Conservation (phyloP, 2,329 filamentous ascomycete genomes). For the Sporothrix globosa region DNA sequence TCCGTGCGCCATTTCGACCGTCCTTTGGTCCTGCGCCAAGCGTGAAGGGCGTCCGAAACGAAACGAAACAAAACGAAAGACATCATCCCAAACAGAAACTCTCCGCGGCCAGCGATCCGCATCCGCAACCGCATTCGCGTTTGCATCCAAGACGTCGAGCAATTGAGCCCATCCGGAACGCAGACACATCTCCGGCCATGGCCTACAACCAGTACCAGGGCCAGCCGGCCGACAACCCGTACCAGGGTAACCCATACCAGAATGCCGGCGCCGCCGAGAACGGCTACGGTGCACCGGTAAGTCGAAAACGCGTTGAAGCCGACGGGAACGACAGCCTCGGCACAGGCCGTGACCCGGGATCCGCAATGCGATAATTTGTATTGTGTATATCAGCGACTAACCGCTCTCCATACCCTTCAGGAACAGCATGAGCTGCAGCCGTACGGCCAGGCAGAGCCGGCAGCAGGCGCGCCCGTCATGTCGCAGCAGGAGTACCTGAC, state of each 20-base stretch:
- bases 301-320: neutral
- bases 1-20: neutral
- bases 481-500: slow-evolving; percentile 69
- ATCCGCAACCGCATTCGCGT: neutral
- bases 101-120: neutral
- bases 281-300: slow-evolving; percentile 47
- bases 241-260: slow-evolving; percentile 65
- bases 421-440: slow-evolving; percentile 59
- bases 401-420: slow-evolving; percentile 36
- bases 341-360: no score
- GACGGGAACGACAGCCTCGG: neutral
- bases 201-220: slow-evolving; percentile 61
- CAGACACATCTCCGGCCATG: slow-evolving; percentile 49
- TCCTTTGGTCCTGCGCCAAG: slow-evolving; percentile 1
- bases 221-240: slow-evolving; percentile 32
- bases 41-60: neutral
- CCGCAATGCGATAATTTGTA: neutral
- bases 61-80: slow-evolving; percentile 11
- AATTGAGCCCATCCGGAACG: slow-evolving; percentile 12
- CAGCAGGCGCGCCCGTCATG: slow-evolving; percentile 47
- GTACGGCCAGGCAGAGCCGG: slow-evolving; percentile 37
- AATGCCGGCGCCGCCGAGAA: slow-evolving; percentile 54
- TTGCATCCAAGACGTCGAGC: slow-evolving; percentile 1
- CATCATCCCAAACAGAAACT: neutral
- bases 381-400: neutral